Base-by-base conservation (phyloP, 306 rosid genomes). In the Casuarina glauca region DNA sequence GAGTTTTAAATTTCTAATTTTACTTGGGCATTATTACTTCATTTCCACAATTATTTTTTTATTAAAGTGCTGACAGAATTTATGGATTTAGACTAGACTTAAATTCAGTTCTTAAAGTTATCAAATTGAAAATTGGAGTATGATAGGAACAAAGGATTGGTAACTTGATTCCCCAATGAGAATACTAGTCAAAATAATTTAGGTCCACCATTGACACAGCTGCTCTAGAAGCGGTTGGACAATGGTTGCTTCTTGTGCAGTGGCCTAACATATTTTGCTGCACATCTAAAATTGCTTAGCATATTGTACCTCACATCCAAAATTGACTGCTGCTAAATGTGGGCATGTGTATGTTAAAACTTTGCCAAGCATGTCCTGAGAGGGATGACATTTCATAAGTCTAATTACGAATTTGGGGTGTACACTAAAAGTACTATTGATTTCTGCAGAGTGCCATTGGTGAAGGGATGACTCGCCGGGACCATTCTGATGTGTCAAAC, bases 381-480 rank as follows among this genome's bases (percentile, higher is more conserved):
- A 32, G 64, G 70, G 76, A 60, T 81, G 70, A 4, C 44, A 57
- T 69, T 70, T 67, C 74, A 35, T 64, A 75, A 74, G 32, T 61
- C 41, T 69, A 70, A 43, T 42, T 74, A 49, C 35, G 61, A 20
- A 48, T 48, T 39, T 8, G 43, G 54, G 78, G 54, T 53, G 69
- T 42, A 51, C 64, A 42, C 64, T 43, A 72, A 70, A 76, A 71
- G 55, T 44, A 61, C 75, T 71, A 44, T 78, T 78, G 83, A 51
- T 74, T 61, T 67, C 60, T 87, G 90, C 91, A 96, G 99, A 96
- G 98, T 93, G 99, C 99, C 76, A 96, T 96, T 78, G 99, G 99
- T 73, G 99, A 93, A 88, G 99, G 99, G 76, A 96, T 96, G 99
- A 96, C 99, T 60, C 96, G 99, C 78, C 87, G 79, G 86, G 99